These are phyloP conservation scores for Chrysophaeum taylorii DNA, from an alignment of 352 stramenopile genomes.

Conservation along the genomic window DNA sequence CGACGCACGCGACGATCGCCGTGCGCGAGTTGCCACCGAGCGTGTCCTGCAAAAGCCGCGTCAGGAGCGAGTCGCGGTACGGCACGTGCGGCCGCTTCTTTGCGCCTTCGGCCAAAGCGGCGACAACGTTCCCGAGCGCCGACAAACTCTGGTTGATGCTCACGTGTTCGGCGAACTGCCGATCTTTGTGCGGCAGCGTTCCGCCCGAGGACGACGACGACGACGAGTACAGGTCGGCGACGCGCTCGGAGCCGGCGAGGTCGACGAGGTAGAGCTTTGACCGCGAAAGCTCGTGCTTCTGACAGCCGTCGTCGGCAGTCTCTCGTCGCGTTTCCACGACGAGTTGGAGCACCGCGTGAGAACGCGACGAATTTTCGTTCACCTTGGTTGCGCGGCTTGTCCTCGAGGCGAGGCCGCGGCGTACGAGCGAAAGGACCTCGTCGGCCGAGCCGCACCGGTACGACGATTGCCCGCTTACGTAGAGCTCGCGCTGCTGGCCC, in stretches of 20 bases:
- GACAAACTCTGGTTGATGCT: conserved; percentile 26
- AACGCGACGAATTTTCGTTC: conserved; percentile 20
- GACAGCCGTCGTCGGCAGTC: too few species aligned
- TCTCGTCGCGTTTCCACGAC: conserved; percentile 16
- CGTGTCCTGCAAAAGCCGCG: conserved; percentile 40
- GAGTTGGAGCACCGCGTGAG: conserved; percentile 23
- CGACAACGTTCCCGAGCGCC: conserved; percentile 51
- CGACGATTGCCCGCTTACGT: conserved; percentile 15
- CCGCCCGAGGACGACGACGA: not conserved
- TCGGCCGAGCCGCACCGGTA: conserved; percentile 10
- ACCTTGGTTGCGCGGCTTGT: conserved; percentile 17
- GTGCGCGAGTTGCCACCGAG: conserved; percentile 26
- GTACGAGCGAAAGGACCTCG: conserved; percentile 18
- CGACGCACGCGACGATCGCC: conserved; percentile 20
- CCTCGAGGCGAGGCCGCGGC: conserved; percentile 3
- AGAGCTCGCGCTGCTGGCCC: conserved; percentile 15
- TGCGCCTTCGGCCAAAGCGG: conserved; percentile 37
- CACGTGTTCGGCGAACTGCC: too few species aligned
- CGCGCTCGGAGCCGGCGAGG: conserved; percentile 44
- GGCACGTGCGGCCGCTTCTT: conserved; percentile 42
- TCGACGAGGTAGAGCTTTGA: conserved; percentile 31
- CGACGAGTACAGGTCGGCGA: too few species aligned
- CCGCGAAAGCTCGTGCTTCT: too few species aligned
- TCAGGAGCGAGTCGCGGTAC: conserved; percentile 57
- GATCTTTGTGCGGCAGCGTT: not conserved